Conservation (phyloP, 306 rosid species). For the Psophocarpus tetragonolobus region DNA sequence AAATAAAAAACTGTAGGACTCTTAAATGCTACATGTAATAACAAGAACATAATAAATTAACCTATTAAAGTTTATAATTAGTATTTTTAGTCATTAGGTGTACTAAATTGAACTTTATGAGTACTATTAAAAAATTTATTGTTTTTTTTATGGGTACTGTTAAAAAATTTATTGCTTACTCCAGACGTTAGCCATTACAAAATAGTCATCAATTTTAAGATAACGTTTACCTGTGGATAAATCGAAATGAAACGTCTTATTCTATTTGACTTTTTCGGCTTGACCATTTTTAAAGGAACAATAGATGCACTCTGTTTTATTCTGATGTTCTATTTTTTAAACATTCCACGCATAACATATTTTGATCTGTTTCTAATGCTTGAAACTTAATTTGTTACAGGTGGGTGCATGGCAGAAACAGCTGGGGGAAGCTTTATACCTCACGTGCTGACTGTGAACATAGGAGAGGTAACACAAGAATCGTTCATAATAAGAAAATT, state of each 20-base stretch:
- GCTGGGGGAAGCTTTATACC: constrained; percentile 55
- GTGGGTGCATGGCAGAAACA: constrained; percentile 44
- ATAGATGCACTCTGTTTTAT: background rate
- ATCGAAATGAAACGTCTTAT: background rate
- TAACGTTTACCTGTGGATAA: background rate
- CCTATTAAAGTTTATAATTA: background rate
- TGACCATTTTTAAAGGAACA: background rate
- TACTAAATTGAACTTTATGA: background rate
- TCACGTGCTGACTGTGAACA: constrained; percentile 37
- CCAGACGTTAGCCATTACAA: background rate
- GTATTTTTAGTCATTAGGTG: background rate
- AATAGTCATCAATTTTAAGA: background rate
- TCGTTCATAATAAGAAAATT: background rate
- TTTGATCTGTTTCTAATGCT: constrained; percentile 5
- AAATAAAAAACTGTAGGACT: background rate
- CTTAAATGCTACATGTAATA: background rate
- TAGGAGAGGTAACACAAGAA: constrained; percentile 53
- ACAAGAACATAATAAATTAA: background rate
- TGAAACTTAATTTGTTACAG: constrained; percentile 32
- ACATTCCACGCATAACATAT: background rate
- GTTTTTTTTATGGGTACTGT: background rate
- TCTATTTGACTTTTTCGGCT: background rate
- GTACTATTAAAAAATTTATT: background rate
- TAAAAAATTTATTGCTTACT: background rate
- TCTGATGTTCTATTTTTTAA: background rate